Evolutionary conservation across 202 grass and related monocot species (phyloP).

Genomic region (Setaria italica): DNA sequence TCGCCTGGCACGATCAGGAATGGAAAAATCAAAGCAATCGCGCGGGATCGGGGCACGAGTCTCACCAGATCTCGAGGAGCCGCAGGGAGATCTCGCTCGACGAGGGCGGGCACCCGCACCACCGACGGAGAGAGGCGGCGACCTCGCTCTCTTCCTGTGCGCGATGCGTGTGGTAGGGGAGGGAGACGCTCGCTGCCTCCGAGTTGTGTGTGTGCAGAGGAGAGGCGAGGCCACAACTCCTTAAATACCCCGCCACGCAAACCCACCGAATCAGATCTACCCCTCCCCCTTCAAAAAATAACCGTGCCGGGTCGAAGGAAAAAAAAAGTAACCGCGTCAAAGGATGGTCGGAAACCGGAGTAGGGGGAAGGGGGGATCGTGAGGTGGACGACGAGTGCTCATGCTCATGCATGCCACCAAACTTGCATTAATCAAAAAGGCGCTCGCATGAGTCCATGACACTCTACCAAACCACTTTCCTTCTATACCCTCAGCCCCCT

Average conservation of each 20-base stretch:
- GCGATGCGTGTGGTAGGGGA: not conserved
- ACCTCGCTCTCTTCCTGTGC: not conserved
- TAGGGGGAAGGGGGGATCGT: conserved; percentile 1
- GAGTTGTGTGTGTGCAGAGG: conserved; percentile 47
- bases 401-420: conserved; percentile 51
- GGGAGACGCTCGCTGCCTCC: conserved; percentile 41
- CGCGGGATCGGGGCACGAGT: not conserved
- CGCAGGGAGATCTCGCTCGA: conserved; percentile 22
- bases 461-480: conserved; percentile 52
- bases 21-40: not conserved
- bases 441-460: conserved; percentile 47
- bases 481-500: not conserved
- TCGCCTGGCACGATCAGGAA: conserved; percentile 3
- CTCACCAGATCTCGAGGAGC: conserved; percentile 51
- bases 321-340: conserved; percentile 48
- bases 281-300: conserved; percentile 38
- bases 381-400: conserved; percentile 43
- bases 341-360: conserved; percentile 43
- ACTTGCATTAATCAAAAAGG: conserved; percentile 44
- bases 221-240: conserved; percentile 31
- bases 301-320: not conserved
- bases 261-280: conserved; percentile 53
- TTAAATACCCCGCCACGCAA: conserved; percentile 53
- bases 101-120: conserved; percentile 23
- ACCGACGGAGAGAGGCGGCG: not conserved